phyloP scores from a whole-genome alignment of 2,329 filamentous ascomycete species.

The Coniochaeta sp. region DNA sequence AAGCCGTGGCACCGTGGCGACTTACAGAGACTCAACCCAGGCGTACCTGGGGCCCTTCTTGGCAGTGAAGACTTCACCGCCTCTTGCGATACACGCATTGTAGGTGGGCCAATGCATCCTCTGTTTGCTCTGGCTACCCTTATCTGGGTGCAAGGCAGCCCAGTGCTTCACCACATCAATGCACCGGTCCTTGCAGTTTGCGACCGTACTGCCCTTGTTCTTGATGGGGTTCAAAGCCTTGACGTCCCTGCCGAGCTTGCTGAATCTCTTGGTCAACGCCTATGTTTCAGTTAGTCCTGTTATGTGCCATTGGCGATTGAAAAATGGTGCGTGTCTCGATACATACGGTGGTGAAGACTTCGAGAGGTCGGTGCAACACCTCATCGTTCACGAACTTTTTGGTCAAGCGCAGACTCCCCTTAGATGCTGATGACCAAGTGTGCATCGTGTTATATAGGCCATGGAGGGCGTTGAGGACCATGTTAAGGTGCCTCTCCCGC shows the following conservation, averaged over 20 bases:
- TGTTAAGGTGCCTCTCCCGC: conserved; percentile 8
- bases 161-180: background rate
- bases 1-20: background rate
- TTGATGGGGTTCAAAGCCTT: background rate
- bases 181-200: background rate
- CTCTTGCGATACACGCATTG: background rate
- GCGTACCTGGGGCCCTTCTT: background rate
- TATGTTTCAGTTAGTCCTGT: background rate
- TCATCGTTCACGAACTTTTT: background rate
- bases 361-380: background rate
- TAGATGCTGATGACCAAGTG: conserved; percentile 7
- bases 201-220: background rate
- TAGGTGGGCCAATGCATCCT: background rate
- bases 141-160: background rate
- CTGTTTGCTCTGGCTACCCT: background rate
- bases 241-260: background rate
- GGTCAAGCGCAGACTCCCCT: background rate
- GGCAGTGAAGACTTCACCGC: background rate
- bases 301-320: too few relatives aligned
- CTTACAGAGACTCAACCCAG: conserved; percentile 2
- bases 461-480: conserved; percentile 7
- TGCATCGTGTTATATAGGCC: conserved; percentile 7
- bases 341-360: too few relatives aligned
- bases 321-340: too few relatives aligned
- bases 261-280: background rate